These are phyloP conservation scores for Betula pendula DNA, from an alignment of 306 rosid genomes.

Conservation along the genomic window DNA sequence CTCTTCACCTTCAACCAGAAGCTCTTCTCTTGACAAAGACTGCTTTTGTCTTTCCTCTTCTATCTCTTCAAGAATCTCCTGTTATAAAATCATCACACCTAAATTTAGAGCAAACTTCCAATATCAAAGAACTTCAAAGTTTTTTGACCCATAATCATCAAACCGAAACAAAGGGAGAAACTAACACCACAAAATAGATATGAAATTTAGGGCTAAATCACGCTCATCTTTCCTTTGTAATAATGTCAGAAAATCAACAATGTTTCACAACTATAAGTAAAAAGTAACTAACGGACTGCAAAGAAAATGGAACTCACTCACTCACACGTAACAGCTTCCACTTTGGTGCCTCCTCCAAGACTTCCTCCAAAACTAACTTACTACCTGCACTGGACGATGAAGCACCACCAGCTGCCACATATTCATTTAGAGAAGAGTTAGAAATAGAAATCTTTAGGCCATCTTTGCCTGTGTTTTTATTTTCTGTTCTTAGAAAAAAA, in stretches of 20 bases:
- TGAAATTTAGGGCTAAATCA: conserved; percentile 10
- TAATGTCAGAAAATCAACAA: not conserved
- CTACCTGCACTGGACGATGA: conserved; percentile 46
- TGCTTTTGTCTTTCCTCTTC: conserved; percentile 71
- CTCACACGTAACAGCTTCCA: conserved; percentile 99
- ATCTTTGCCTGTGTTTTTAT: no score
- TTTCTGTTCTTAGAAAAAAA: no score
- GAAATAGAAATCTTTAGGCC: not conserved
- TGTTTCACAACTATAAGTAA: not conserved
- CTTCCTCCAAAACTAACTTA: conserved; percentile 67
- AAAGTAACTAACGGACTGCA: conserved; percentile 23
- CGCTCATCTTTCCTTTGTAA: conserved; percentile 1
- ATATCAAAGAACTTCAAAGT: conserved; percentile 21
- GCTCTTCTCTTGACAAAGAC: conserved; percentile 49
- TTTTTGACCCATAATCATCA: conserved; percentile 16
- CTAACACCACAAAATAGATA: conserved; percentile 15
- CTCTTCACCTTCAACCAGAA: conserved; percentile 51
- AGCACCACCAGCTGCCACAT: conserved; percentile 51
- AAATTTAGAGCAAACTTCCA: conserved; percentile 30
- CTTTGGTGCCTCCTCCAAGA: conserved; percentile 96
- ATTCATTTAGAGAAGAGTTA: conserved; percentile 20
- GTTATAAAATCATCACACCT: conserved; percentile 23
- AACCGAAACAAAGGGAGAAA: conserved; percentile 12
- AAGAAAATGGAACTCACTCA: conserved; percentile 84
- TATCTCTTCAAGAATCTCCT: conserved; percentile 97